These are phyloP conservation scores for Citropsis articulata DNA, from an alignment of 345 rosid species.

Conservation along the genomic window DNA sequence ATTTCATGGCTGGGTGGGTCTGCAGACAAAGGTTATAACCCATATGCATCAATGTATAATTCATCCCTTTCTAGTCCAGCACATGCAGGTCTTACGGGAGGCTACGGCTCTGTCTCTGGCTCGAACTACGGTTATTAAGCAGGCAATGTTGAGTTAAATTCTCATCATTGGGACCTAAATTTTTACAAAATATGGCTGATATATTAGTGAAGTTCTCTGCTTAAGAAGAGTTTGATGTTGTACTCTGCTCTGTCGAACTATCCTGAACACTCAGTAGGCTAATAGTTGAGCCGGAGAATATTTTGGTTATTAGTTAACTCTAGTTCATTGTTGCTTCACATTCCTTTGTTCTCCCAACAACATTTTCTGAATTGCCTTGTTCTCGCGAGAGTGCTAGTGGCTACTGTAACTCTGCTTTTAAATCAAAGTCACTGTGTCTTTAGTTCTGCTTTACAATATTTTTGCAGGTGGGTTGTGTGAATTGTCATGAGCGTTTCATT, in stretches of 20 bases:
- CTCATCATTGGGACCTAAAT: not conserved
- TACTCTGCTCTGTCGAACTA: not conserved
- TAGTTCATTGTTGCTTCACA: not conserved
- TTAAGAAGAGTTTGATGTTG: conserved; percentile 9
- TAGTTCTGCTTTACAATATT: not conserved
- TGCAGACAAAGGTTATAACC: conserved; percentile 80
- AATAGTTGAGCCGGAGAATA: not conserved
- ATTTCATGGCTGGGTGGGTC: conserved; percentile 82
- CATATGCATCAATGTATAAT: conserved; percentile 73
- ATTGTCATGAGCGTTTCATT: not conserved
- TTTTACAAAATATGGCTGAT: conserved; percentile 4
- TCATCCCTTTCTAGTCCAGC: conserved; percentile 72
- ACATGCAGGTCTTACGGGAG: conserved; percentile 55
- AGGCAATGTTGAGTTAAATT: not conserved
- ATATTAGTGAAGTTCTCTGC: not conserved
- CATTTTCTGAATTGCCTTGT: too few relatives aligned
- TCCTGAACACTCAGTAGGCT: conserved; percentile 7
- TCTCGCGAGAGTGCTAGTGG: not conserved
- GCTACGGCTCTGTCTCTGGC: conserved; percentile 66
- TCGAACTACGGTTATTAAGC: conserved; percentile 67
- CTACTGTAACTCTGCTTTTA: not conserved
- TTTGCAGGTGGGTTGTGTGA: not conserved
- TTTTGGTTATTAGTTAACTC: not conserved
- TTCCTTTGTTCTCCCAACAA: not conserved
- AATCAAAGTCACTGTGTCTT: too few relatives aligned